Conservation (phyloP, 2,329 filamentous ascomycete species). For the Phialophora expanda region DNA sequence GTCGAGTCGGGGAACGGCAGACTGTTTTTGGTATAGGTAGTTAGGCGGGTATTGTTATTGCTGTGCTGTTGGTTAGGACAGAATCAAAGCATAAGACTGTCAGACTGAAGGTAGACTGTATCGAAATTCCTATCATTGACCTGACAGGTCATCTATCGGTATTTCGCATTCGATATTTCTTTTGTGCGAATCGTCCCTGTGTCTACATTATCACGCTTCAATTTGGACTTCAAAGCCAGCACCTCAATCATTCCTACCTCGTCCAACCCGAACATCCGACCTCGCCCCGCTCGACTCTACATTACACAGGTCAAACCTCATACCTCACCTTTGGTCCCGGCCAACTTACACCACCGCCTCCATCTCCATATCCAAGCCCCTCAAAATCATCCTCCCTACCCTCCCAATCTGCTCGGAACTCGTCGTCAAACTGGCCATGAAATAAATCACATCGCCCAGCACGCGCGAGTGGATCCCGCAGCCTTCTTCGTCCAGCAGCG, state of each 20-base stretch:
- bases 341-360: not conserved
- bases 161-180: not conserved
- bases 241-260: not conserved
- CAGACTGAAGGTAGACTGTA: not conserved
- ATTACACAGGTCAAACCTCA: not conserved
- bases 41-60: not conserved
- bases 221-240: not conserved
- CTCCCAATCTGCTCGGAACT: conserved; percentile 43
- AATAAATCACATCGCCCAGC: conserved; percentile 65
- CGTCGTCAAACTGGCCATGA: conserved; percentile 64
- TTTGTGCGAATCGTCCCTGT: not conserved
- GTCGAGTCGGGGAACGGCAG: not conserved
- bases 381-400: conserved; percentile 31
- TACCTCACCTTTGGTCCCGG: not conserved
- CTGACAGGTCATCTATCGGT: not conserved
- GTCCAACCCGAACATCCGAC: not conserved
- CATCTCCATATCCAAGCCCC: conserved; percentile 33
- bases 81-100: not conserved
- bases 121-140: not conserved
- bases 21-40: not conserved
- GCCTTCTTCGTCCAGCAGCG: conserved; percentile 46
- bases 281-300: not conserved
- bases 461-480: conserved; percentile 64
- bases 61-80: not conserved
- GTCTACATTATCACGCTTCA: not conserved